Evolutionary conservation across 208 protist genomes (phyloP).

Genomic region (Leptomonas seymouri): DNA sequence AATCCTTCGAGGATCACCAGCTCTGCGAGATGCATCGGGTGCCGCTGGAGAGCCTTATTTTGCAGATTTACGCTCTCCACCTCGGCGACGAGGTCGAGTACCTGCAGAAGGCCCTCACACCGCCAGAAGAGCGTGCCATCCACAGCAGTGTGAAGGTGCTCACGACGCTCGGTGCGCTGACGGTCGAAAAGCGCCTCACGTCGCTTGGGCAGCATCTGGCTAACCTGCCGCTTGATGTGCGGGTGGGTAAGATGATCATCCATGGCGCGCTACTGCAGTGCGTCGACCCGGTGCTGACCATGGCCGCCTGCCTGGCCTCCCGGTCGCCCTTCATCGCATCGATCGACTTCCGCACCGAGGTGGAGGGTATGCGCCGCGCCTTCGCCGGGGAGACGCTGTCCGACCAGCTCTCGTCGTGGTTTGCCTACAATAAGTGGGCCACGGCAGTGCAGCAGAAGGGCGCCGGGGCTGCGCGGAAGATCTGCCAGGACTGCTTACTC

Average conservation of each 20-base stretch:
- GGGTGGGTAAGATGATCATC: slow-evolving; percentile 96
- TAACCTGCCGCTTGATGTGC: slow-evolving; percentile 92
- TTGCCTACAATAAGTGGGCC: slow-evolving; percentile 87
- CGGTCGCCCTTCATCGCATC: slow-evolving; percentile 92
- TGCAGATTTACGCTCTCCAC: slow-evolving; percentile 94
- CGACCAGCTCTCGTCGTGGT: slow-evolving; percentile 90
- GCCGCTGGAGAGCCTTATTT: slow-evolving; percentile 94
- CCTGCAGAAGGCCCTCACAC: slow-evolving; percentile 85
- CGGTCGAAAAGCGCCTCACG: slow-evolving; percentile 84
- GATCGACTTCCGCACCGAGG: slow-evolving; percentile 89
- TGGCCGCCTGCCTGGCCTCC: slow-evolving; percentile 91
- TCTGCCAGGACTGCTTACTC: slow-evolving; percentile 87
- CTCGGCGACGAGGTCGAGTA: slow-evolving; percentile 90
- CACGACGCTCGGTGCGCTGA: slow-evolving; percentile 84
- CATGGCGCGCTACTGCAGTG: slow-evolving; percentile 95
- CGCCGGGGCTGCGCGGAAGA: slow-evolving; percentile 49
- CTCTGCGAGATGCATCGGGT: slow-evolving; percentile 97
- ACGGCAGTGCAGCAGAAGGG: slow-evolving; percentile 49
- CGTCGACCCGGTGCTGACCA: slow-evolving; percentile 96
- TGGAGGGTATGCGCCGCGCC: slow-evolving; percentile 74
- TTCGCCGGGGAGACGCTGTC: slow-evolving; percentile 77
- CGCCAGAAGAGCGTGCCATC: slow-evolving; percentile 82
- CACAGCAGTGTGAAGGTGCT: slow-evolving; percentile 88
- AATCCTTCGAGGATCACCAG: slow-evolving; percentile 86
- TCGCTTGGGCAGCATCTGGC: slow-evolving; percentile 92